These are phyloP conservation scores for Coccomyxa sp. DNA, from an alignment of 139 green algal genomes.

Conservation along the genomic window DNA sequence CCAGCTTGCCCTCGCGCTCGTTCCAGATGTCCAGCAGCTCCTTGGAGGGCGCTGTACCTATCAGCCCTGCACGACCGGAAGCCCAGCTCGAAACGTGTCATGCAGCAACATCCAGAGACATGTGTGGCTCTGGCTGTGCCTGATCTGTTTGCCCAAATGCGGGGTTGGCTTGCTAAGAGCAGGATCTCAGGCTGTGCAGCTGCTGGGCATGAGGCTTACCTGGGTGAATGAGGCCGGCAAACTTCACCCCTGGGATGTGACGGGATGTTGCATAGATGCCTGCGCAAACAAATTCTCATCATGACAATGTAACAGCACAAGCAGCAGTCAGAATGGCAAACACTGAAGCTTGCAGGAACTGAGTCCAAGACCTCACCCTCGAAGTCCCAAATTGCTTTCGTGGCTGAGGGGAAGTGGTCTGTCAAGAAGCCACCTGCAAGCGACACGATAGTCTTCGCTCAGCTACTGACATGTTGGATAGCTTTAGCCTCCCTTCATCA, in stretches of 20 bases:
- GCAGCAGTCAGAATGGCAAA: too few relatives aligned
- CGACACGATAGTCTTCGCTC: neutral
- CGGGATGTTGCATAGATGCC: constrained; percentile 56
- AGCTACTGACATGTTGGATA: neutral
- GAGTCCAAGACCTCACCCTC: too few relatives aligned
- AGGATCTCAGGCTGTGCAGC: neutral
- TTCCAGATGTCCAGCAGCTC: constrained; percentile 81
- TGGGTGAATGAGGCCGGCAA: constrained; percentile 53
- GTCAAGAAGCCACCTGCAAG: constrained; percentile 55
- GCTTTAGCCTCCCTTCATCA: neutral
- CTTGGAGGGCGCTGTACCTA: constrained; percentile 62
- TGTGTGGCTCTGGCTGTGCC: neutral
- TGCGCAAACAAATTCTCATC: too few relatives aligned
- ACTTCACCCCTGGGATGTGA: constrained; percentile 58
- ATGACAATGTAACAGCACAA: too few relatives aligned
- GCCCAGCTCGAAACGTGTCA: neutral
- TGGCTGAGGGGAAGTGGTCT: constrained; percentile 69
- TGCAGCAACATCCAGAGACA: neutral
- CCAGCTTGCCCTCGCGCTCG: constrained; percentile 47
- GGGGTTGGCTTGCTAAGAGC: too few relatives aligned
- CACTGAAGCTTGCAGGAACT: too few relatives aligned
- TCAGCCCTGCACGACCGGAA: constrained; percentile 35
- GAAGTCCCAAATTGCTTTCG: constrained; percentile 74
- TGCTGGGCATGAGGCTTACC: neutral
- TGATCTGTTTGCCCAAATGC: too few relatives aligned